Percentiles rank a stretch among this genome's conserved stretches.
Evolutionary conservation across 1,139 yeast genomes (phyloP).

Genomic region (Debaryomyces sp.): DNA sequence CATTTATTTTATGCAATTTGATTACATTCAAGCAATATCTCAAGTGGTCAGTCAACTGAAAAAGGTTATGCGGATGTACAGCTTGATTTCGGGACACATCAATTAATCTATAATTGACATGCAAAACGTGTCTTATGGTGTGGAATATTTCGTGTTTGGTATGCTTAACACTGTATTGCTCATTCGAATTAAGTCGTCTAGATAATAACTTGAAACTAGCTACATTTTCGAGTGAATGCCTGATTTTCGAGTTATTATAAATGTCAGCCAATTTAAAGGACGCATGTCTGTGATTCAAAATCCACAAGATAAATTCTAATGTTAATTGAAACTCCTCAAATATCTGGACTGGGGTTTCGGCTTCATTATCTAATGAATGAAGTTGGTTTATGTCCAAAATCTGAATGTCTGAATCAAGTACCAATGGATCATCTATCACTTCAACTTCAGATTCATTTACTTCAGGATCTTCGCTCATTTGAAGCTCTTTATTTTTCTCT

Average conservation of each 20-base stretch:
- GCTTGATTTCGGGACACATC: conserved; percentile 26
- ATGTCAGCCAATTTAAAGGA: conserved; percentile 28
- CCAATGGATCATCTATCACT: neutral
- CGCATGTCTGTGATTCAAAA: conserved; percentile 22
- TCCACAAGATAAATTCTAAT: conserved; percentile 33
- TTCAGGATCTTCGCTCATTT: neutral
- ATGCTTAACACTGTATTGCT: neutral
- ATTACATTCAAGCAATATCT: conserved; percentile 18
- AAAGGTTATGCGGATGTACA: conserved; percentile 21
- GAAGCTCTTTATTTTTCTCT: neutral
- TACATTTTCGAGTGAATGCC: conserved; percentile 24
- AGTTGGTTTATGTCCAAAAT: conserved; percentile 16
- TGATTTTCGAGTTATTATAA: conserved; percentile 26
- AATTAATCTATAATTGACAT: conserved; percentile 22
- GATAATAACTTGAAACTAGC: conserved; percentile 21
- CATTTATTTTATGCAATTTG: conserved; percentile 9
- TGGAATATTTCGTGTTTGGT: conserved; percentile 31
- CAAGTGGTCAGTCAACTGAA: conserved; percentile 18
- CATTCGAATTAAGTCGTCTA: neutral
- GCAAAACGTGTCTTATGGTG: conserved; percentile 31
- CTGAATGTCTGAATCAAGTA: conserved; percentile 12
- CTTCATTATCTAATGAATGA: neutral
- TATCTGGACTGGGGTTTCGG: conserved; percentile 15
- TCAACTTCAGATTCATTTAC: neutral
- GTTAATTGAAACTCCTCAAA: conserved; percentile 29